Evolutionary conservation across 1,284 basidiomycete species (phyloP).

Genomic region (Moesziomyces parantarcticus): DNA sequence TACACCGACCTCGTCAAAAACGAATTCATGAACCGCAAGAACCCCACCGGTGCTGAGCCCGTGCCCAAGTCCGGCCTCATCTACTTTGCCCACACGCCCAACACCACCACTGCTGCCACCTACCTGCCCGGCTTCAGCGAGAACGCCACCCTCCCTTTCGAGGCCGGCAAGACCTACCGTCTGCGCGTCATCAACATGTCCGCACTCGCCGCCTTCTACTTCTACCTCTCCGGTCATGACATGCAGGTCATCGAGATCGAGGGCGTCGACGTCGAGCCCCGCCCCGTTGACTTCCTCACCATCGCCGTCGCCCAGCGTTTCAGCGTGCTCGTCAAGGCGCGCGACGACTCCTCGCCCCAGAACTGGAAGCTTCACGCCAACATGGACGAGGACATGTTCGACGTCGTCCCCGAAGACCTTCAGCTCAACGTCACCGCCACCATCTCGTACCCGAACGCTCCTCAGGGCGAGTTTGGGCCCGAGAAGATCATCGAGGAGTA

Average conservation of each 20-base stretch:
- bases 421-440: conserved; percentile 62
- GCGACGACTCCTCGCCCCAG: conserved; percentile 78
- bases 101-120: conserved; percentile 61
- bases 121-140: conserved; percentile 73
- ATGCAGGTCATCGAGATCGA: conserved; percentile 60
- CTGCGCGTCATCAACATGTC: conserved; percentile 73
- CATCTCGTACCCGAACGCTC: conserved; percentile 50
- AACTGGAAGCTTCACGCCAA: conserved; percentile 92
- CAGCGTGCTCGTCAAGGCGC: conserved; percentile 69
- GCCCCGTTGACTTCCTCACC: conserved; percentile 36
- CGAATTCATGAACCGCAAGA: conserved; percentile 76
- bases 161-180: conserved; percentile 70
- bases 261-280: conserved; percentile 48
- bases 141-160: conserved; percentile 79
- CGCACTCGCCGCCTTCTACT: conserved; percentile 55
- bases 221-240: conserved; percentile 47
- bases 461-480: conserved; percentile 22
- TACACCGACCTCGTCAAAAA: conserved; percentile 55
- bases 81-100: conserved; percentile 79
- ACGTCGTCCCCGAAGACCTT: conserved; percentile 52
- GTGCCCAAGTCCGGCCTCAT: conserved; percentile 76
- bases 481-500: conserved; percentile 53
- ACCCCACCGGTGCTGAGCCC: conserved; percentile 66
- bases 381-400: conserved; percentile 77
- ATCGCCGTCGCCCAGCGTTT: conserved; percentile 55